phyloP scores from a whole-genome alignment of 2,329 filamentous ascomycete species.

The Fusarium sambucinum region DNA sequence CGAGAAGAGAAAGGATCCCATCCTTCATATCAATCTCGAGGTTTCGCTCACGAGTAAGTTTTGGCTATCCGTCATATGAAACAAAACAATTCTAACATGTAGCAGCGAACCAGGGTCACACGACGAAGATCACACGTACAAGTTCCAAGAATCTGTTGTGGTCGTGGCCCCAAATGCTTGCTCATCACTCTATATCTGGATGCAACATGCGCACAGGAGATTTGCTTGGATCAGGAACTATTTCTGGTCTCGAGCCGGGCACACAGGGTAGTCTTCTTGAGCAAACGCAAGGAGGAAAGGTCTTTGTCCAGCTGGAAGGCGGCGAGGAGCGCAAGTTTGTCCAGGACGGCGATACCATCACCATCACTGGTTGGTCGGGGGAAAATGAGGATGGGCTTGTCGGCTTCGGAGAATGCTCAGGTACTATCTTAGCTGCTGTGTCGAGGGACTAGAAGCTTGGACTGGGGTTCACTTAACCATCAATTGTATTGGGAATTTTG shows the following conservation, averaged over 20 bases:
- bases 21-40: conserved; percentile 55
- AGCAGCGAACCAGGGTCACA: conserved; percentile 50
- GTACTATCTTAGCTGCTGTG: conserved; percentile 14
- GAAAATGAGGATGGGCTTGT: conserved; percentile 19
- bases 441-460: neutral
- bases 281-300: conserved; percentile 77
- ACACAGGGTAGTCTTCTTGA: conserved; percentile 79
- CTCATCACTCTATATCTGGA: conserved; percentile 82
- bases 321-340: conserved; percentile 78
- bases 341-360: conserved; percentile 75
- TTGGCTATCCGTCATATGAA: fast-evolving
- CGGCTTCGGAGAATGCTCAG: conserved; percentile 40
- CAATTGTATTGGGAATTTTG: neutral
- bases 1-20: conserved; percentile 61
- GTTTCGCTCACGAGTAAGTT: conserved; percentile 56
- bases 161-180: conserved; percentile 86
- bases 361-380: conserved; percentile 38
- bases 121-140: conserved; percentile 49
- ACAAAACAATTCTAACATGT: neutral
- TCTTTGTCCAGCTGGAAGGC: conserved; percentile 68
- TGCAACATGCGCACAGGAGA: conserved; percentile 82
- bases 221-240: conserved; percentile 82
- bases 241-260: conserved; percentile 72
- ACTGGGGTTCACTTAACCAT: fast-evolving
- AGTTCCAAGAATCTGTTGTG: conserved; percentile 69